A percentile compares a stretch with the other conserved stretches of the same genome.
Conservation (phyloP, 225 moss, liverwort and hornwort genomes). For the Neckera pumila region DNA sequence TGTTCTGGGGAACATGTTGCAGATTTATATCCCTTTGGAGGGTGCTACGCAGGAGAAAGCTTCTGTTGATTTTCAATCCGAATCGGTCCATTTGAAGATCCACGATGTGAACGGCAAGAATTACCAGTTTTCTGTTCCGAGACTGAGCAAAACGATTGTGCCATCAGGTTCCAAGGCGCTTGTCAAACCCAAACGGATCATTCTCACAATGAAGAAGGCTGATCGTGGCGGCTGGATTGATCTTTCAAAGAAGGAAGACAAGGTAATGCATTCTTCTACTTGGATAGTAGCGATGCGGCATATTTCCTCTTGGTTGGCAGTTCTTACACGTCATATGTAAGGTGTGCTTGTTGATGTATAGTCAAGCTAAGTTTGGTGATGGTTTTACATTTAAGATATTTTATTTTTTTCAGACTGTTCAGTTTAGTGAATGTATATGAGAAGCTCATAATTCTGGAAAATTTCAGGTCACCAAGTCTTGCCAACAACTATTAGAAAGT, state of each 20-base stretch:
- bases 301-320: not conserved
- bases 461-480: not conserved
- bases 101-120: conserved; percentile 43
- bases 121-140: conserved; percentile 39
- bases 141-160: conserved; percentile 22
- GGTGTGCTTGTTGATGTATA: not conserved
- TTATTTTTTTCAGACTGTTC: not conserved
- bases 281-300: not conserved
- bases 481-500: not conserved
- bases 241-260: conserved; percentile 48
- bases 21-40: conserved; percentile 50
- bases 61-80: conserved; percentile 22
- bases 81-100: conserved; percentile 30
- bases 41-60: conserved; percentile 43
- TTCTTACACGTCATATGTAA: not conserved
- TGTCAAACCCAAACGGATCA: conserved; percentile 44
- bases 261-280: conserved; percentile 16
- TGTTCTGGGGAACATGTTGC: not conserved
- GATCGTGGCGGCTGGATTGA: conserved; percentile 35
- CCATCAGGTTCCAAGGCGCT: conserved; percentile 30
- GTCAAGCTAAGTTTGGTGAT: not conserved
- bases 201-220: conserved; percentile 40
- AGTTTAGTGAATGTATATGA: not conserved
- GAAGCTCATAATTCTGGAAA: not conserved
- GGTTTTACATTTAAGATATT: not conserved